These are phyloP conservation scores for Triticum aestivum DNA, from an alignment of 176 grass and related monocot species.

Conservation along the genomic window IWGSC_CS_RefSeq_v2.1 NC_057809.1:109323065-109323564, in stretches of 20 bases:
- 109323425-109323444: conserved; percentile 53
- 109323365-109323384: background rate
- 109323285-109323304: conserved; percentile 2
- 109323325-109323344: background rate
- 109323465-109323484: conserved; percentile 53
- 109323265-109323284: conserved; percentile 38
- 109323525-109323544: conserved; percentile 63
- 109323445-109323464: conserved; percentile 52
- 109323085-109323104: conserved; percentile 34
- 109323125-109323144: background rate
- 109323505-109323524: conserved; percentile 51
- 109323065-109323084: background rate
- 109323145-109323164: conserved; percentile 27
- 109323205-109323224: conserved; percentile 19
- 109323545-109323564: conserved; percentile 36
- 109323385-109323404: background rate
- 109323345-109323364: background rate
- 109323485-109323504: conserved; percentile 47
- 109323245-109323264: conserved; percentile 9
- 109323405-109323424: conserved; percentile 31
- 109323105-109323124: conserved; percentile 4
- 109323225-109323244: conserved; percentile 40
- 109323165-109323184: background rate
- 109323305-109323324: conserved; percentile 4
- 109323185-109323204: conserved; percentile 34